phyloP scores from a whole-genome alignment of 2,329 filamentous ascomycete genomes.

The Nothopassalora personata region DNA sequence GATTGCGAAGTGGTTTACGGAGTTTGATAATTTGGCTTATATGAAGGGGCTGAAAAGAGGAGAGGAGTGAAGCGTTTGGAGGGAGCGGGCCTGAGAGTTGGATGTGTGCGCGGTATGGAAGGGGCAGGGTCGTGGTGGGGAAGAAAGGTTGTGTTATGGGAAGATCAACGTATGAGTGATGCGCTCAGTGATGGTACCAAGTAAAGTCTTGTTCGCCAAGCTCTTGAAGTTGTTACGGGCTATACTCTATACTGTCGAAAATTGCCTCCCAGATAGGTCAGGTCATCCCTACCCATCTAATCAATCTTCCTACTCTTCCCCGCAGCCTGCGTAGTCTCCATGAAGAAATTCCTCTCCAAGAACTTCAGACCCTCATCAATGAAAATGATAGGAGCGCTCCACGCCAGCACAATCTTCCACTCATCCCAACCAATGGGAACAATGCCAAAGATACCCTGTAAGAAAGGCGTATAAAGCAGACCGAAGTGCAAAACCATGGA shows the following conservation, averaged over 20 bases:
- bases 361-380: constrained; percentile 83
- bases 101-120: no score
- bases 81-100: no score
- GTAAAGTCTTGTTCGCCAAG: neutral
- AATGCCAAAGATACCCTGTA: constrained; percentile 87
- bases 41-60: no score
- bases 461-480: constrained; percentile 82
- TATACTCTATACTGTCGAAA: constrained; percentile 3
- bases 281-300: constrained; percentile 1
- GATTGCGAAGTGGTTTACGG: no score
- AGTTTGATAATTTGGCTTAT: no score
- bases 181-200: neutral
- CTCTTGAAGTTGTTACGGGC: neutral
- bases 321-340: constrained; percentile 25
- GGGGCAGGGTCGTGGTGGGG: no score
- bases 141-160: no score
- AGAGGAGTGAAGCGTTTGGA: no score
- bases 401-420: constrained; percentile 84
- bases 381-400: constrained; percentile 90
- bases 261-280: neutral
- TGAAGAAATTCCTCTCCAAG: constrained; percentile 51
- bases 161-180: neutral
- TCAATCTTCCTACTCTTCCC: constrained; percentile 21
- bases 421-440: constrained; percentile 77
- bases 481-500: constrained; percentile 95